phyloP scores from a whole-genome alignment of 1,139 yeast species.

The Geotrichum citri-aurantii region DNA sequence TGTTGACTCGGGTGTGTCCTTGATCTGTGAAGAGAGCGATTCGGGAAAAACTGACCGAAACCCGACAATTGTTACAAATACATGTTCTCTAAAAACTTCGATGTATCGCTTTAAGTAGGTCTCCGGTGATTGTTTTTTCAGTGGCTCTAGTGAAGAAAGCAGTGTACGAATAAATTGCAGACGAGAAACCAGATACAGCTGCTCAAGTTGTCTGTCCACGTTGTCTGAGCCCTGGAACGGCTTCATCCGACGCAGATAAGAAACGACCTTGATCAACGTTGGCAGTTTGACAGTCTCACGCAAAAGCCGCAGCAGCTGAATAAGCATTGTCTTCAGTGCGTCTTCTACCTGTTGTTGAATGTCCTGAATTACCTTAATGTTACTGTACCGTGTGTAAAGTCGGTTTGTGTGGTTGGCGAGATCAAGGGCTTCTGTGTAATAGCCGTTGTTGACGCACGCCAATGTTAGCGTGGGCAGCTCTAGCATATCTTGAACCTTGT shows the following conservation, averaged over 20 bases:
- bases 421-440: constrained; percentile 84
- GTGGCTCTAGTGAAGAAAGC: constrained; percentile 50
- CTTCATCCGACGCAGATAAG: constrained; percentile 56
- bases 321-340: constrained; percentile 43
- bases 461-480: constrained; percentile 78
- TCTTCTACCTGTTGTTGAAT: constrained; percentile 38
- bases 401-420: constrained; percentile 66
- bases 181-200: constrained; percentile 35
- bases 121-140: constrained; percentile 46
- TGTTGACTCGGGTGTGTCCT: not conserved
- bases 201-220: constrained; percentile 28
- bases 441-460: constrained; percentile 81
- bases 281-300: constrained; percentile 75
- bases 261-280: constrained; percentile 68
- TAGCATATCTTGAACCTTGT: constrained; percentile 66
- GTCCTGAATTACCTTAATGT: constrained; percentile 48
- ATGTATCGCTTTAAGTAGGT: constrained; percentile 71
- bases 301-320: constrained; percentile 55
- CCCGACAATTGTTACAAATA: constrained; percentile 65
- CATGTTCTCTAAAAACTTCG: constrained; percentile 78
- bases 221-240: constrained; percentile 27
- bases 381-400: constrained; percentile 62
- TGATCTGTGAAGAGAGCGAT: not conserved
- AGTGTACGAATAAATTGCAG: constrained; percentile 37
- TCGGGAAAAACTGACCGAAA: constrained; percentile 56